Evolutionary conservation across 352 stramenopile species (phyloP).

Genomic region (Phytophthora tentaculata): DNA sequence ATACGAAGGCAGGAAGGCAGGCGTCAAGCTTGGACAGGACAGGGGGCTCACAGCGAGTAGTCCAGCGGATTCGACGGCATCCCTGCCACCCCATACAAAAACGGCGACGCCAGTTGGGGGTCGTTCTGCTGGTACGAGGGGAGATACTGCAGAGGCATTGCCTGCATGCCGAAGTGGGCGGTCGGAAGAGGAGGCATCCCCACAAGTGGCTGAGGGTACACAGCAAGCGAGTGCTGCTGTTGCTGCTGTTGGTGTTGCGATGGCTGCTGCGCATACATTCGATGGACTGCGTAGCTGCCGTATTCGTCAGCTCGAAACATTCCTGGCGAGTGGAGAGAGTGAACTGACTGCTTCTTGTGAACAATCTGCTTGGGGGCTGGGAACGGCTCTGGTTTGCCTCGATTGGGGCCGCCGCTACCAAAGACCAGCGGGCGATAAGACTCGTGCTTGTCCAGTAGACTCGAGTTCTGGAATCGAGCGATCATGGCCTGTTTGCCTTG

Average conservation of each 20-base stretch:
- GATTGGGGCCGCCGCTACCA: constrained; percentile 71
- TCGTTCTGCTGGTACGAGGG: constrained; percentile 43
- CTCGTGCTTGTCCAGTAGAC: constrained; percentile 93
- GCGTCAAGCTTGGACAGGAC: constrained; percentile 16
- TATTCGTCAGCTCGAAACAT: constrained; percentile 38
- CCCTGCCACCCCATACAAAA: constrained; percentile 44
- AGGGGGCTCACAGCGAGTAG: constrained; percentile 40
- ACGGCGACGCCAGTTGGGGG: constrained; percentile 37
- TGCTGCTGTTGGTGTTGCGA: constrained; percentile 41
- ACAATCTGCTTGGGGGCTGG: constrained; percentile 60
- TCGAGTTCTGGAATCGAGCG: constrained; percentile 98
- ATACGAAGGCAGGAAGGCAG: constrained; percentile 32
- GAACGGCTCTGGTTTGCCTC: constrained; percentile 74
- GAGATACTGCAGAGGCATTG: constrained; percentile 35
- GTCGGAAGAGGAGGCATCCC: constrained; percentile 30
- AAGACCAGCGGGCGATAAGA: constrained; percentile 94
- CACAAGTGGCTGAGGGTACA: constrained; percentile 40
- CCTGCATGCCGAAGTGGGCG: constrained; percentile 32
- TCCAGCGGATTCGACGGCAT: constrained; percentile 36
- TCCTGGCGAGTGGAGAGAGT: constrained; percentile 30
- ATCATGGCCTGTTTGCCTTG: constrained; percentile 98
- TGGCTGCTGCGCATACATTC: constrained; percentile 35
- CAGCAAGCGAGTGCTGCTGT: constrained; percentile 39
- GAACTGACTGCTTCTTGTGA: constrained; percentile 48
- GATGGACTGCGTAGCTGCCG: constrained; percentile 37